Evolutionary conservation across 768 basidiomycete genomes (phyloP), one percentile per base, ranked within the genome.

Genomic region (Psilocybe cubensis): DNA sequence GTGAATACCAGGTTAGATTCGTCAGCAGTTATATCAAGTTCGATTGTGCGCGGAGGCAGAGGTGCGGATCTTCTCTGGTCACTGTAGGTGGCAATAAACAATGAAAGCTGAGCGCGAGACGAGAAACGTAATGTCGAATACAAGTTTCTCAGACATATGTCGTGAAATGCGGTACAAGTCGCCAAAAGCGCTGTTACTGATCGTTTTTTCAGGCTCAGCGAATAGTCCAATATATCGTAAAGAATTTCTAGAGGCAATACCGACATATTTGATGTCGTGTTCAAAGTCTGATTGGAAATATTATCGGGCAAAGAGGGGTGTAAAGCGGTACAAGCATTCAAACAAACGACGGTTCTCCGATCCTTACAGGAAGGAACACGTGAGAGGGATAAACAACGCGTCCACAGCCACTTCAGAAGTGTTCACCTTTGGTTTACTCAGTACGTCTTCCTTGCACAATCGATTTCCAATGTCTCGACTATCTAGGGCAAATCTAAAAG

Each of bases 401-500:
- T 38, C 12, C 35, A 33, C 31, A 33, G 14, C n/a, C n/a, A n/a
- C n/a, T n/a, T n/a, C n/a, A n/a, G n/a, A n/a, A n/a, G n/a, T n/a
- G n/a, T n/a, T n/a, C n/a, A n/a, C n/a, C n/a, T n/a, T n/a, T n/a
- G n/a, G n/a, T n/a, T n/a, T n/a, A n/a, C n/a, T n/a, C 31, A 7
- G 31, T 7, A 4, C 14, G n/a, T 17, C 35, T 38, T 14, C 7
- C n/a, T 38, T 1, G 35, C n/a, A n/a, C n/a, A 33, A 7, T 38
- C 35, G 8, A 14, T 5, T 38, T 38, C 35, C n/a, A 17, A 83
- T 83, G 83, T 83, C 83, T 45, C 80, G 80, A 53, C 64, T 79
- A 38, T 76, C 83, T 67, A 77, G 85, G 70, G 67, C 79, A 68
- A 71, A 79, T 71, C 48, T 89, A 71, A 75, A 81, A 74, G 68